phyloP scores from a whole-genome alignment of 2,329 filamentous ascomycete genomes.

The Fusarium longipes region DNA sequence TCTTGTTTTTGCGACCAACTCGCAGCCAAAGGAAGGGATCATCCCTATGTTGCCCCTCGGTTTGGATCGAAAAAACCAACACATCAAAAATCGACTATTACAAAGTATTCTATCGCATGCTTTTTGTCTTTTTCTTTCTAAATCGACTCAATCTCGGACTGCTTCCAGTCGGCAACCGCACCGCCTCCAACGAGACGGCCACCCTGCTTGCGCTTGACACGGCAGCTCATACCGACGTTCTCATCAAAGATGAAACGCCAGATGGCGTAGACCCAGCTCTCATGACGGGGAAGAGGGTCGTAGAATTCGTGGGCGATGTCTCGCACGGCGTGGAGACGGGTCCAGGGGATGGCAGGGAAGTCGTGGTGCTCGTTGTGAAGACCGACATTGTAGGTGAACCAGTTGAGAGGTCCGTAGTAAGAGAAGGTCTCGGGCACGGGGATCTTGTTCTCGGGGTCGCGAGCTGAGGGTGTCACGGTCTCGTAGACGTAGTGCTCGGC shows the following conservation, averaged over 20 bases:
- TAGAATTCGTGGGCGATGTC: slow-evolving; percentile 92
- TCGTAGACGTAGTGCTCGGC: slow-evolving; percentile 94
- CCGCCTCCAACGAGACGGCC: slow-evolving; percentile 68
- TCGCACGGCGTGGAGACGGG: slow-evolving; percentile 79
- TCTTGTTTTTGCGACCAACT: not conserved
- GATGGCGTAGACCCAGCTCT: slow-evolving; percentile 91
- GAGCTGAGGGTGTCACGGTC: slow-evolving; percentile 66
- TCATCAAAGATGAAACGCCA: slow-evolving; percentile 96
- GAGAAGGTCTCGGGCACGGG: slow-evolving; percentile 93
- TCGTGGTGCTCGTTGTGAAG: slow-evolving; percentile 99
- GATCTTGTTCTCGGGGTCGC: slow-evolving; percentile 68
- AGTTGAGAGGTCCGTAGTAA: slow-evolving; percentile 94
- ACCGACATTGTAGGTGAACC: slow-evolving; percentile 96
- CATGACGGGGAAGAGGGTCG: slow-evolving; percentile 83
- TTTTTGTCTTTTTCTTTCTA: slow-evolving; percentile 51
- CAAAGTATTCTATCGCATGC: slow-evolving; percentile 2
- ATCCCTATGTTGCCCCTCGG: not conserved
- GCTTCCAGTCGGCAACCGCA: slow-evolving; percentile 66
- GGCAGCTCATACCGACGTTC: slow-evolving; percentile 87
- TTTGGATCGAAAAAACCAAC: not conserved
- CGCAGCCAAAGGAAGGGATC: not conserved
- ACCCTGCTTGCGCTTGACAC: slow-evolving; percentile 91
- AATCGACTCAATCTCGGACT: slow-evolving; percentile 73
- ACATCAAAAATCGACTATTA: slow-evolving; percentile 11
- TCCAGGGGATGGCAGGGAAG: slow-evolving; percentile 97